These are phyloP conservation scores for Xylaria sp. DNA, from an alignment of 2,329 filamentous ascomycete genomes.

Conservation along the genomic window DNA sequence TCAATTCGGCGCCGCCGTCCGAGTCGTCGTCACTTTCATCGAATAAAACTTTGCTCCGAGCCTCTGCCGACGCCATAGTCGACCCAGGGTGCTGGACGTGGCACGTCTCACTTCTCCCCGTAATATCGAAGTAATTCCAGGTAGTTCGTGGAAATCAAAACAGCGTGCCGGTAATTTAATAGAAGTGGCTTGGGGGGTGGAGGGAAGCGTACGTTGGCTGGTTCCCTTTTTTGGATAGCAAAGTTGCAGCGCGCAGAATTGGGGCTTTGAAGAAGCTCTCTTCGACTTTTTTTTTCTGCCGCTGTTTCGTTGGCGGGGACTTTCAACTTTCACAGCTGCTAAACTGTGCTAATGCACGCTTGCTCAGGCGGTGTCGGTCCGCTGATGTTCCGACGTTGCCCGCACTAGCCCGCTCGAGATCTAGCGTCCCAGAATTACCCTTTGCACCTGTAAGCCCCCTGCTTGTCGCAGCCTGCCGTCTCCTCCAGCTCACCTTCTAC, in stretches of 20 bases:
- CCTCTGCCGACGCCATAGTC: slow-evolving; percentile 48
- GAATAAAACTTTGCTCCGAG: slow-evolving; percentile 61
- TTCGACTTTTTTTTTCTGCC: slow-evolving; percentile 37
- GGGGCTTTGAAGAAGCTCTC: slow-evolving; percentile 20
- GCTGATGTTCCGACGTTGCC: slow-evolving; percentile 39
- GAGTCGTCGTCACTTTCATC: slow-evolving; percentile 66
- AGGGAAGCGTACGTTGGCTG: not conserved
- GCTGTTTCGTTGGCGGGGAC: not conserved
- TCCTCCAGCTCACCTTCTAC: slow-evolving; percentile 22
- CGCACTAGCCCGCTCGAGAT: slow-evolving; percentile 21
- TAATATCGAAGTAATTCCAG: not conserved
- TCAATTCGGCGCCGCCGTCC: slow-evolving; percentile 66
- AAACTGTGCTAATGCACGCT: slow-evolving; percentile 21
- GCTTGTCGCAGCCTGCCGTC: slow-evolving; percentile 1
- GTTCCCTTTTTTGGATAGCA: slow-evolving; percentile 1
- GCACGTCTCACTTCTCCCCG: not conserved
- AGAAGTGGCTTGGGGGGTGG: not conserved
- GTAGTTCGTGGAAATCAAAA: not conserved
- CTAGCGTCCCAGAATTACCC: slow-evolving; percentile 22
- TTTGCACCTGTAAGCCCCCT: slow-evolving; percentile 18
- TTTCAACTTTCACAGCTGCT: not conserved
- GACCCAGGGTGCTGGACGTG: not conserved
- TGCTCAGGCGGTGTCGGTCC: slow-evolving; percentile 43
- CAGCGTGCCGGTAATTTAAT: not conserved
- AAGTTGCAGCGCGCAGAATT: slow-evolving; percentile 13